Conservation (phyloP, 202 grass and related monocot species). For the Carex arenaria region DNA sequence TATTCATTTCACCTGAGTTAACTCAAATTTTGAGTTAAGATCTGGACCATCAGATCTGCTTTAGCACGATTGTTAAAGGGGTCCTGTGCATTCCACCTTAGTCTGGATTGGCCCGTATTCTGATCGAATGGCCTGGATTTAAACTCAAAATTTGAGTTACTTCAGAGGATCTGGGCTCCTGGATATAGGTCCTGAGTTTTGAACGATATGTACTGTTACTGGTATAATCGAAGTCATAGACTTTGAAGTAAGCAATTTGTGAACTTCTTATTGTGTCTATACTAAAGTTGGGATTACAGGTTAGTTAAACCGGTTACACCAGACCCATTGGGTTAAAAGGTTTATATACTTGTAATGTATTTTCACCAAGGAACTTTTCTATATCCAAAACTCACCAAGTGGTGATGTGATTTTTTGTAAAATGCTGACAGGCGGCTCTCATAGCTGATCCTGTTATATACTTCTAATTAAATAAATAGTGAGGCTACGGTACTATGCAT, state of each 20-base stretch:
- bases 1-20: no score
- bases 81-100: no score
- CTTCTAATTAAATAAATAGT: background rate
- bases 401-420: background rate
- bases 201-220: background rate
- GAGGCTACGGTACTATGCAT: no score
- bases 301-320: background rate
- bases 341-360: background rate
- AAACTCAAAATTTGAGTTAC: no score
- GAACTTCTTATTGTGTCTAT: background rate
- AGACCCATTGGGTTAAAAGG: background rate
- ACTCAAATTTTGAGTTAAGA: no score
- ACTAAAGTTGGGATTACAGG: background rate
- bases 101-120: no score
- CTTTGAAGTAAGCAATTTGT: background rate
- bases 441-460: background rate
- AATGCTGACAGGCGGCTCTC: background rate
- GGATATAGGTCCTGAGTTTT: background rate
- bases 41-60: no score
- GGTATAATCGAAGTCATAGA: background rate
- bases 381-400: background rate
- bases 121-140: no score
- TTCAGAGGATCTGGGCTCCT: no score
- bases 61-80: no score
- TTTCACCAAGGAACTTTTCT: background rate